Evolutionary conservation across 2,329 filamentous ascomycete species (phyloP).

Genomic region (Fusarium oxysporum): DNA sequence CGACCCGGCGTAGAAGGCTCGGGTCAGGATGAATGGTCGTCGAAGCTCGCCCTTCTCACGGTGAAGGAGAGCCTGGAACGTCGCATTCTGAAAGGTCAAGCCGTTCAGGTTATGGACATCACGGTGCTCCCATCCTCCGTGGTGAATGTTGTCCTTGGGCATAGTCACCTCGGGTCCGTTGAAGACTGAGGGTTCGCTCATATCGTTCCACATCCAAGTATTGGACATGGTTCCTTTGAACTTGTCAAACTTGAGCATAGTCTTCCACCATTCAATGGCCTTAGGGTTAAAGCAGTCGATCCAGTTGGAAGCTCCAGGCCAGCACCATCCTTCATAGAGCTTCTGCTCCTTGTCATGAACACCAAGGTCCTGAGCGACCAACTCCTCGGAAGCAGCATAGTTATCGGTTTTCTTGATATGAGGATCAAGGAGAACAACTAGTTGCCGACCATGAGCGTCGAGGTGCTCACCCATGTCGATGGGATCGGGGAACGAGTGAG

Average conservation of each 20-base stretch:
- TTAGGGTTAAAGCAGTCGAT: constrained; percentile 96
- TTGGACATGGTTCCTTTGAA: constrained; percentile 91
- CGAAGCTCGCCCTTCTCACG: constrained; percentile 87
- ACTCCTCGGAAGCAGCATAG: constrained; percentile 81
- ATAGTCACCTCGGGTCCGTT: constrained; percentile 98
- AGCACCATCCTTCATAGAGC: constrained; percentile 97
- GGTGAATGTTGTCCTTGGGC: constrained; percentile 97
- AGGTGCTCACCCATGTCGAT: constrained; percentile 89
- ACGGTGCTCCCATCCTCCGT: constrained; percentile 93
- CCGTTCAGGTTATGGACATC: constrained; percentile 97
- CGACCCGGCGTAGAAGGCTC: constrained; percentile 90
- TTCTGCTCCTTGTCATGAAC: constrained; percentile 91
- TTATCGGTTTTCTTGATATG: constrained; percentile 93
- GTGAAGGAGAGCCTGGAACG: constrained; percentile 83
- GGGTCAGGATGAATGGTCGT: constrained; percentile 91
- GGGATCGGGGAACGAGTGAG: constrained; percentile 87
- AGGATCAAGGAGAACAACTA: constrained; percentile 95
- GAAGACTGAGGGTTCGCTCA: constrained; percentile 99
- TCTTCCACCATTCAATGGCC: constrained; percentile 90
- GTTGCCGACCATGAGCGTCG: constrained; percentile 85
- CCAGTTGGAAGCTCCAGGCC: constrained; percentile 98
- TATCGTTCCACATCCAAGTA: constrained; percentile 98
- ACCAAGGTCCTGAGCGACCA: constrained; percentile 85
- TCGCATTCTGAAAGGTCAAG: constrained; percentile 94
- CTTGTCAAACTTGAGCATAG: constrained; percentile 85